Evolutionary conservation across 352 stramenopile species (phyloP), one percentile per base, ranked within the genome.

Genomic region (Pythium sukuiense): DNA sequence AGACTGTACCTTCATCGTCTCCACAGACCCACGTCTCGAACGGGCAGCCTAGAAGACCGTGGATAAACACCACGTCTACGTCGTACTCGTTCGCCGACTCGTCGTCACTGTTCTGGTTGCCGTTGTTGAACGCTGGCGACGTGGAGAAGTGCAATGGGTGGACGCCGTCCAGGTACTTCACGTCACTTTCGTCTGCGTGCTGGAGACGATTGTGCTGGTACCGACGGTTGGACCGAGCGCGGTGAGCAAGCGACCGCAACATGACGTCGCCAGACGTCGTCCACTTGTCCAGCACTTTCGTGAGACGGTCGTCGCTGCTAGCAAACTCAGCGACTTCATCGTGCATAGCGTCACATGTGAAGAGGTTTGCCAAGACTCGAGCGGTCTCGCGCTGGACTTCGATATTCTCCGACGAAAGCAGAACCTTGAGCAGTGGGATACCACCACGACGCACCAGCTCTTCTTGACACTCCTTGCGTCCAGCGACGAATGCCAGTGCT

Each of bases 41-140:
- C 35, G 86, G 81, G 63, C 80, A 91, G 3, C 87, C 87, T 2
- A 92, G 60, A n/a, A 95, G 64, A 0, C 87, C 87, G 53, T 95
- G 87, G 35, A 95, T 80, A 55, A 95, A 90, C 14, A 95, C 85
- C 4, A 95, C 79, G 30, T 95, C 87, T 1, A 92, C 74, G 33
- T 91, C 80, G 43, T 90, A 93, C 14, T 81, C 62, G 49, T 63
- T 58, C 9, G 57, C 46, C 0, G 52, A 30, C 53, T 79, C 59
- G 39, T 63, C 39, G 24, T 56, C 33, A 27, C 20, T 29, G 58
- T 52, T 52, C 20, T 68, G 43, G 39, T 59, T 66, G 20, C 39
- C 59, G 26, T 29, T 55, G 59, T 69, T 65, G 35, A 71, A 71
- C 45, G 49, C 55, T 4, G 55, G 63, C 0, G 65, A 75, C 0